These are phyloP conservation scores for Heracleum sosnowskyi DNA, from an alignment of 129 eudicot genomes.

Conservation along the genomic window DNA sequence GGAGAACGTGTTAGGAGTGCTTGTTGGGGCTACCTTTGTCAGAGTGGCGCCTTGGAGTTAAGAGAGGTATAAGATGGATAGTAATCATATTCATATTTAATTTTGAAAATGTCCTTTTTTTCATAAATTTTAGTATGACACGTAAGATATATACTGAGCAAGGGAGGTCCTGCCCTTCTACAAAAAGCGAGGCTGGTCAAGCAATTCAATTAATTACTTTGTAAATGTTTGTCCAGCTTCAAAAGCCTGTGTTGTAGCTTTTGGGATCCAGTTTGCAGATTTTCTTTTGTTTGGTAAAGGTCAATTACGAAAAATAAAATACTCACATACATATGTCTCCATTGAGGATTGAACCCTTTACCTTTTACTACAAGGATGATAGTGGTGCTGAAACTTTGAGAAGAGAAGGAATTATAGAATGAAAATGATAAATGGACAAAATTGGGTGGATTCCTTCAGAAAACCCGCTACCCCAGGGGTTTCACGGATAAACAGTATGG, in stretches of 20 bases:
- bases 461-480: too few species aligned
- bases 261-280: not conserved
- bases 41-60: slow-evolving; percentile 87
- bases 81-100: slow-evolving; percentile 2
- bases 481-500: too few species aligned
- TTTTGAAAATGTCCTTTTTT: not conserved
- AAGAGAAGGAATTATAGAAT: too few species aligned
- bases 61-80: slow-evolving; percentile 57
- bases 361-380: not conserved
- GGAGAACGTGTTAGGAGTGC: slow-evolving; percentile 99
- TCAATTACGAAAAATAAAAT: not conserved
- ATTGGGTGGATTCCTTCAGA: too few species aligned
- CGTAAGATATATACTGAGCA: not conserved
- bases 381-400: too few species aligned
- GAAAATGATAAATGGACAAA: too few species aligned
- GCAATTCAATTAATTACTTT: not conserved
- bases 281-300: not conserved
- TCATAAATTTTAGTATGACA: not conserved
- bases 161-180: not conserved
- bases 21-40: slow-evolving; percentile 99
- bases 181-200: not conserved
- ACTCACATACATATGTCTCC: not conserved
- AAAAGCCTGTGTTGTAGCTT: not conserved
- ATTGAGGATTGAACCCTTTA: not conserved
- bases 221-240: not conserved